Conservation (phyloP, 177 flowering plant genomes). For the Telopea speciosissima region DNA sequence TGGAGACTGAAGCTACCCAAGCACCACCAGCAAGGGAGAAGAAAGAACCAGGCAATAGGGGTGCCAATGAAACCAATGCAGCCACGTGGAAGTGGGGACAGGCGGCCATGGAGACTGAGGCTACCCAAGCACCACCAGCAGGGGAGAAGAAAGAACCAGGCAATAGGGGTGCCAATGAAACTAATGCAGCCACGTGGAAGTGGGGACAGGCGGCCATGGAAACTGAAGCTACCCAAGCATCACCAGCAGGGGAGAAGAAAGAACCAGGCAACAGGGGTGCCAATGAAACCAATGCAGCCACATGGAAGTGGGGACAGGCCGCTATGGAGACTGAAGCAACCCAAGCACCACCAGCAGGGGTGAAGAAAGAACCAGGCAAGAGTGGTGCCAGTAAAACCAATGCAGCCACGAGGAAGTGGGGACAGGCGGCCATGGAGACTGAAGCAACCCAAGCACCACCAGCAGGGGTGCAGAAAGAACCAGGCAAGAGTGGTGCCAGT, state of each 20-base stretch:
- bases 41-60: no score
- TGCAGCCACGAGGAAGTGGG: slow-evolving; percentile 28
- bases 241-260: slow-evolving; percentile 32
- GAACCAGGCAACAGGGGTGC: slow-evolving; percentile 41
- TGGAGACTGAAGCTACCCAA: no score
- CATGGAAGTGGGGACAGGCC: no score
- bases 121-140: slow-evolving; percentile 16
- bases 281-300: slow-evolving; percentile 26
- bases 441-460: slow-evolving; percentile 23
- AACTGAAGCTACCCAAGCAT: slow-evolving; percentile 23
- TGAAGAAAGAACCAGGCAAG: slow-evolving; percentile 36
- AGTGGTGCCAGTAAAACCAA: slow-evolving; percentile 37
- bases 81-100: no score
- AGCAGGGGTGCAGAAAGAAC: slow-evolving; percentile 34
- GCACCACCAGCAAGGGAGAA: no score
- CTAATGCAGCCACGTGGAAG: slow-evolving; percentile 30
- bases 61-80: no score
- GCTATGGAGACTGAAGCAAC: slow-evolving; percentile 34
- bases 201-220: no score
- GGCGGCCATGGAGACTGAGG: no score
- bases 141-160: slow-evolving; percentile 34
- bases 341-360: slow-evolving; percentile 20
- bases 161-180: slow-evolving; percentile 37
- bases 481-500: slow-evolving; percentile 36
- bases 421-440: no score